These are phyloP conservation scores for Lyophyllum shimeji DNA, from an alignment of 768 basidiomycete genomes.

Conservation along the genomic window DNA sequence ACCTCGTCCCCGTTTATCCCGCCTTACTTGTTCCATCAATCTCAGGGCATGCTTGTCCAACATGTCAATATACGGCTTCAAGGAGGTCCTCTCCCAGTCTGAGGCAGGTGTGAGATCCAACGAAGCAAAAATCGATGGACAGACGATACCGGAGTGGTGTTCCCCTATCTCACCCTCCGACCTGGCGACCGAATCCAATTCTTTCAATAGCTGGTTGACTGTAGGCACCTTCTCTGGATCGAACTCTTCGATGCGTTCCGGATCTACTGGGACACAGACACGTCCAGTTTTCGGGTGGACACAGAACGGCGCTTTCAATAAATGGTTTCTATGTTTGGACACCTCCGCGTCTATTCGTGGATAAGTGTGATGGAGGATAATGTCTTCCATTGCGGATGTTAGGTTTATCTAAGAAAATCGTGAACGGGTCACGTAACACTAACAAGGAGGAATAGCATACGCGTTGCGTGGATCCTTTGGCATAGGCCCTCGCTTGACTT, in stretches of 20 bases:
- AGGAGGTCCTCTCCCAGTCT: slow-evolving; percentile 87
- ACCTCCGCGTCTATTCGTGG: slow-evolving; percentile 97
- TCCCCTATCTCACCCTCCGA: slow-evolving; percentile 33
- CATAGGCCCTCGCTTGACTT: slow-evolving; percentile 29
- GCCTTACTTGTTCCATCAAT: slow-evolving; percentile 58
- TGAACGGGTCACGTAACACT: neutral
- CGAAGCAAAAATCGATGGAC: slow-evolving; percentile 2
- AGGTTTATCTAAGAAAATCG: slow-evolving; percentile 28
- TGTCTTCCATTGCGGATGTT: slow-evolving; percentile 70
- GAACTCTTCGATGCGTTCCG: slow-evolving; percentile 71
- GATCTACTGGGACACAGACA: slow-evolving; percentile 92
- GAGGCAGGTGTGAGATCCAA: neutral
- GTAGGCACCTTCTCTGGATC: slow-evolving; percentile 88
- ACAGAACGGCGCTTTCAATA: slow-evolving; percentile 97
- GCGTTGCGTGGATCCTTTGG: slow-evolving; percentile 28
- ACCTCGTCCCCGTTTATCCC: slow-evolving; percentile 46
- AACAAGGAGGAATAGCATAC: slow-evolving; percentile 27
- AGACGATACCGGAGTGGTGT: slow-evolving; percentile 47
- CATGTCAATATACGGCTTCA: slow-evolving; percentile 89
- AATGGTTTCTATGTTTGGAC: slow-evolving; percentile 94
- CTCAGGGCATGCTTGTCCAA: slow-evolving; percentile 69
- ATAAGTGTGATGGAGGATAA: slow-evolving; percentile 92
- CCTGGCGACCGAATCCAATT: slow-evolving; percentile 56
- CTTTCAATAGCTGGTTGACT: slow-evolving; percentile 74
- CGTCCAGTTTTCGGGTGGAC: slow-evolving; percentile 95